Conservation (phyloP, 768 basidiomycete genomes). For the Rickenella mellea region DNA sequence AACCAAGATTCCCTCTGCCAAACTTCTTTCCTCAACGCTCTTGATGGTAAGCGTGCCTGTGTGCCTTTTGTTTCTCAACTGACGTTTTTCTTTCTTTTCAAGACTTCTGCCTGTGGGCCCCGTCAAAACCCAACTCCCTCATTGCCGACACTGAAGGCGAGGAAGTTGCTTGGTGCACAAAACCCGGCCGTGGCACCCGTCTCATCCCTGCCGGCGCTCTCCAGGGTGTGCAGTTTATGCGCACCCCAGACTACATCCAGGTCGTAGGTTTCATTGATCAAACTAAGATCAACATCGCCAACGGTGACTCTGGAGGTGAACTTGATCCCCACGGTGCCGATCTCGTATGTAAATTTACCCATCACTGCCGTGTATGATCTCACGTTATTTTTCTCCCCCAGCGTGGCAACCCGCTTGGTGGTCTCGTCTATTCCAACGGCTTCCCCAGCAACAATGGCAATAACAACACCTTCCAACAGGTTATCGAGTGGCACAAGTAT, state of each 20-base stretch:
- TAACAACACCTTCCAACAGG: slow-evolving; percentile 39
- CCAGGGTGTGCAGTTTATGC: slow-evolving; percentile 53
- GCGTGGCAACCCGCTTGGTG: slow-evolving; percentile 79
- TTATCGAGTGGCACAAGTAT: slow-evolving; percentile 61
- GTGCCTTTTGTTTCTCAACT: neutral
- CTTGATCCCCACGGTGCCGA: slow-evolving; percentile 73
- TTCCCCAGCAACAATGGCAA: slow-evolving; percentile 33
- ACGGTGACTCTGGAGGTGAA: slow-evolving; percentile 63
- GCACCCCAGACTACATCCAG: slow-evolving; percentile 49
- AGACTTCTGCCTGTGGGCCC: slow-evolving; percentile 71
- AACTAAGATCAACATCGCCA: slow-evolving; percentile 38
- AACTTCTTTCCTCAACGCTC: slow-evolving; percentile 55
- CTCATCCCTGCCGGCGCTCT: slow-evolving; percentile 61
- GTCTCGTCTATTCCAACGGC: slow-evolving; percentile 52
- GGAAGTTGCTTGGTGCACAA: slow-evolving; percentile 74
- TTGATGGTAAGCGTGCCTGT: slow-evolving; percentile 24
- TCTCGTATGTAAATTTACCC: slow-evolving; percentile 22
- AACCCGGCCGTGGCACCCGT: slow-evolving; percentile 60
- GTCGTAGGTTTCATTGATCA: slow-evolving; percentile 61
- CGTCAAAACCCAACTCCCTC: slow-evolving; percentile 35
- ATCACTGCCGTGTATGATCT: neutral
- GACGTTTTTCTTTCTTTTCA: slow-evolving; percentile 16
- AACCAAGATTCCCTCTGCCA: slow-evolving; percentile 59
- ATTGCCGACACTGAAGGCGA: slow-evolving; percentile 62
- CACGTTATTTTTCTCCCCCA: slow-evolving; percentile 13